Base-by-base conservation (phyloP, 805 yeast genomes). In the Starmerella floris region DNA sequence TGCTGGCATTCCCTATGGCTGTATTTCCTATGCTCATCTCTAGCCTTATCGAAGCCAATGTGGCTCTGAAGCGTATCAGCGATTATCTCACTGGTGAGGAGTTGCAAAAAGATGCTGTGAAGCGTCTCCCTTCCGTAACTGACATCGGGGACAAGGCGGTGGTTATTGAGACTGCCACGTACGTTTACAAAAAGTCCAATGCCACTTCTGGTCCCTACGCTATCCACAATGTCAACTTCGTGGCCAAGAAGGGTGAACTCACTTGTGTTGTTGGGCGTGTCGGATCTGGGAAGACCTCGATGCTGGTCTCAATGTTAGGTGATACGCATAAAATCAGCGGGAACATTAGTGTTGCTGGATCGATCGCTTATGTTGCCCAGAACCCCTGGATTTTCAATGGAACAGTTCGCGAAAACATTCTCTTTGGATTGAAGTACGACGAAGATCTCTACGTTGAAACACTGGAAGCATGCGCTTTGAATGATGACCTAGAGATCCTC, bases 341-440 rank as follows among this genome's bases (percentile, higher is more conserved):
- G 34, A 63, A 70, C 19, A 87, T 82, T 4, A 66, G 67, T 16
- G 72, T 79, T 10, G 78, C 72, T 56, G 97, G 96, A 33, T 68
- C 73, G 37, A 68, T 83, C 28, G 96, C 96, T 0, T 88, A 87
- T 60, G 94, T 81, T 33, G 77, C 94, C 41, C 83, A 83, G 8
- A 77, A 81, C 31, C 93, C 98, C 1, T 91, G 98, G 98, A 85
- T 91, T 50, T 80, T 85, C 81, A 91, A 91, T 58, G 97, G 94
- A 28, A 70, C 93, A 3, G 88, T 91, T 4, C 71, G 72, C 54
- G 84, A 79, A 16, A 83, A 83, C 55, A 81, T 83, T 41, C 39
- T 69, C 13, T 83, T 83, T 62, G 94, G 94, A 15, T 47, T 56
- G 17, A 70, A 70, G 16, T 75, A 57, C 44, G 73, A 77, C 42